Evolutionary conservation across 768 basidiomycete species (phyloP), one percentile per base, ranked within the genome.

Genomic region (Astraeus odoratus): DNA sequence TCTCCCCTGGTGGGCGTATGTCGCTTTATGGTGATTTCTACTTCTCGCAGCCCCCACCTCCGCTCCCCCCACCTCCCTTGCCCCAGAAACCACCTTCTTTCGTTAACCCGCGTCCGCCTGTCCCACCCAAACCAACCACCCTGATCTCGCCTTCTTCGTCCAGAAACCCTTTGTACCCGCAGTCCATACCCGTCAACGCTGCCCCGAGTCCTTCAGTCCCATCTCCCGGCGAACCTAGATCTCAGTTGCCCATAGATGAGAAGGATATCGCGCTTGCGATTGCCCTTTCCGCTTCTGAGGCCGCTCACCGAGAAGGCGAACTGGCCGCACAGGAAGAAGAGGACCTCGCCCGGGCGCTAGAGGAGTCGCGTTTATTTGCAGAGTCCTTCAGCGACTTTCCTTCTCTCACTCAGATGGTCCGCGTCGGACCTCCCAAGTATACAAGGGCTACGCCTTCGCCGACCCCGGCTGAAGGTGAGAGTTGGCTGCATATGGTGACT

Each of bases 261-360:
- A 75, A 76, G n/a, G 70, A 71, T 13, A 51, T 71, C 19, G 75
- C 69, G 9, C 52, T 74, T 13, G 75, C 72, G 13, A 51, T 80
- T 39, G 75, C 78, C 1, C 66, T 74, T 44, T 74, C 63, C 10
- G 47, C 42, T 1, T 52, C 74, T 15, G 76, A 76, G 38, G 65
- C 69, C 7, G 54, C 42, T 27, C 52, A 41, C n/a, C 60, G 39
- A 16, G 60, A 64, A 35, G 48, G 55, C 35, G 54, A 47, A 6
- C 19, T 65, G 36, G 48, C 55, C 25, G 52, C 52, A 18, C 58
- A 58, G 47, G 84, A 88, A 56, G 82, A 86, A 46, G 78, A 79
- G 24, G 81, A 86, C 34, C 66, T 88, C 12, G 76, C 76, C 18
- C 70, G 70, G 49, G 86, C 84, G 0, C 52, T 89, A 46, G 72